Evolutionary conservation across 495 filamentous ascomycete species (phyloP), one percentile per base, ranked within the genome.

Genomic region (Tuber brumale): DNA sequence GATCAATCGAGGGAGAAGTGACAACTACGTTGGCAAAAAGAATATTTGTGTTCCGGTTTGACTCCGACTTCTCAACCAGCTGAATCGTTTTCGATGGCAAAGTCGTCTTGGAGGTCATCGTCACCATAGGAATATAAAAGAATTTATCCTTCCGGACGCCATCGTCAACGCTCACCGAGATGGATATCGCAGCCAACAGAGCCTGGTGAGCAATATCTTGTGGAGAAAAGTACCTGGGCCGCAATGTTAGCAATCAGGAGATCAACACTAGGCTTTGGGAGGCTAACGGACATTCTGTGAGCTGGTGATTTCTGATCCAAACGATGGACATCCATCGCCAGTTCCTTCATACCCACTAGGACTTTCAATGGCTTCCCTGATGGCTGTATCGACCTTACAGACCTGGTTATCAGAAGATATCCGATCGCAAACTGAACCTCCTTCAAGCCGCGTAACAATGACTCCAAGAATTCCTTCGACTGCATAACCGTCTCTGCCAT

Each of bases 371-470:
- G 90, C 35, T 87, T 85, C 27, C 89, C 91, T n/a, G 87, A 86
- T 39, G 90, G 85, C 77, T 90, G 89, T 70, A 92, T 84, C 18
- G 89, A 86, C 42, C 89, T 86, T 43, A 98, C 87, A 76, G 89
- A 89, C 82, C 92, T 94, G 37, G 94, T 93, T 76, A 98, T 84
- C 18, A 95, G 90, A 80, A 97, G 89, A 84, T 95, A 97, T 84
- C 95, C 96, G 83, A 97, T 87, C 9, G 95, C 95, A 81, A 98
- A 92, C 85, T 98, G 95, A 23, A 99, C 91, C 83, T 98, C 95
- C 82, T 97, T 94, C 69, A 99, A 92, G 51, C 95, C 95, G 71
- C 93, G 90, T 35, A 99, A 87, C 41, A 97, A 89, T 9, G 95
- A 97, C 82, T 92, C 93, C 51, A 93, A 88, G 79, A 99, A 94